Base-by-base conservation (phyloP, 441 rosid genomes). In the Daphne laureola region DNA sequence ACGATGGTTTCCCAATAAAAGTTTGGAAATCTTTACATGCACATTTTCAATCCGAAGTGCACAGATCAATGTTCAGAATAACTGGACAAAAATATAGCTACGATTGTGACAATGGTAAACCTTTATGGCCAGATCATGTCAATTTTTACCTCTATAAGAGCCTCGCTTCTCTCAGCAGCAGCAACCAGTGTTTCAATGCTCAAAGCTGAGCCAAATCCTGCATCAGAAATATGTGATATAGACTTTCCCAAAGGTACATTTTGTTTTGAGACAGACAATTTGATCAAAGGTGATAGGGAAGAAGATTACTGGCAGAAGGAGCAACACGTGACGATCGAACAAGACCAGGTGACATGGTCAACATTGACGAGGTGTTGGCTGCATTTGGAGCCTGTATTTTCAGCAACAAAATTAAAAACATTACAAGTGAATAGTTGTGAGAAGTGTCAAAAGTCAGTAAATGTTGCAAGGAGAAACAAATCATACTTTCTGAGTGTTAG, bases 131-230 rank as follows among this genome's bases (percentile, higher is more conserved):
- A 5, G 9, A 6, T 5, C 7, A 31, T 7, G 38, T 31, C 38
- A 31, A 31, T 31, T 9, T 31, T 31, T 73, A 94, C 99, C 96
- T 94, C 96, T 51, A 94, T 78, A 50, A 82, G 92, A 35, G 83
- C 82, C 54, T 86, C 94, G 55, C 98, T 85, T 74, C 97, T 84
- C 79, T 86, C 99, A 35, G 98, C 98, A 62, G 99, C 99, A 72
- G 98, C 95, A 66, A 86, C 95, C 52, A 94, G 83, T 54, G 99
- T 94, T 74, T 86, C 98, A 68, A 94, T 87, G 77, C 86, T 94
- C 84, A 94, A 70, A 50, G 99, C 95, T 63, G 99, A 90, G 65
- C 98, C 99, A 78, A 94, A 94, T 67, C 89, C 99, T 90, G 73
- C 56, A 72, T 43, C 21, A 60, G 48, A 58, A 8, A 36, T 45